Conservation (phyloP, 805 yeast genomes). For the Candida corydali region DNA sequence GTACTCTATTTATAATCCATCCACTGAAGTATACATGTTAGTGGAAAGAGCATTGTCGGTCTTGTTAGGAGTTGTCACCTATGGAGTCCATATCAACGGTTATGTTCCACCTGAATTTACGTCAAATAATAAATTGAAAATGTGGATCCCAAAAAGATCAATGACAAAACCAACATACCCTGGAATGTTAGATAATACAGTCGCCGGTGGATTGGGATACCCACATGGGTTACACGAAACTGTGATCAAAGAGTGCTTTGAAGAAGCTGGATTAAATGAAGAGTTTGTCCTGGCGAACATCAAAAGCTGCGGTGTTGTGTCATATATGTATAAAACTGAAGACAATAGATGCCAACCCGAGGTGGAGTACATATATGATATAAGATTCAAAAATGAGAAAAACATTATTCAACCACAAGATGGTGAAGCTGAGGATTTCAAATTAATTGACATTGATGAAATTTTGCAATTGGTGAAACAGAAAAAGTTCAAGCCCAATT, state of each 20-base stretch:
- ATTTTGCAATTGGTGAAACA: slow-evolving; percentile 44
- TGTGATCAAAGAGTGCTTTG: slow-evolving; percentile 77
- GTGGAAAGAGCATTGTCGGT: slow-evolving; percentile 82
- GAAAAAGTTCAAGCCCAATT: slow-evolving; percentile 84
- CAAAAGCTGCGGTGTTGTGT: slow-evolving; percentile 57
- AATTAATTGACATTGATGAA: slow-evolving; percentile 57
- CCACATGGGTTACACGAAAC: slow-evolving; percentile 77
- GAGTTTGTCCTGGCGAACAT: slow-evolving; percentile 45
- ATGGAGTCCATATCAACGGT: slow-evolving; percentile 88
- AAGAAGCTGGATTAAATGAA: slow-evolving; percentile 78
- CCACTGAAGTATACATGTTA: slow-evolving; percentile 53
- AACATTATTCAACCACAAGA: slow-evolving; percentile 44
- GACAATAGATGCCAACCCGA: slow-evolving; percentile 80
- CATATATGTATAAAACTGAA: slow-evolving; percentile 55
- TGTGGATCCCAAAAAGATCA: slow-evolving; percentile 88
- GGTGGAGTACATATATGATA: slow-evolving; percentile 75
- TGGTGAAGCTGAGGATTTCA: slow-evolving; percentile 68
- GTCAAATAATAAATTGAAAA: slow-evolving; percentile 37
- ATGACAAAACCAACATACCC: slow-evolving; percentile 82
- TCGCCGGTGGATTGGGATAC: slow-evolving; percentile 91
- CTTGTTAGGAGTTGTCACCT: slow-evolving; percentile 79
- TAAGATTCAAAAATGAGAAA: slow-evolving; percentile 45
- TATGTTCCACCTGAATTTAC: slow-evolving; percentile 48
- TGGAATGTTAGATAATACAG: slow-evolving; percentile 84
- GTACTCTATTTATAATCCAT: slow-evolving; percentile 64